A percentile compares a stretch with the other conserved stretches of the same genome.
Conservation (phyloP, 2,329 filamentous ascomycete species). For the Monosporascus cannonballus region DNA sequence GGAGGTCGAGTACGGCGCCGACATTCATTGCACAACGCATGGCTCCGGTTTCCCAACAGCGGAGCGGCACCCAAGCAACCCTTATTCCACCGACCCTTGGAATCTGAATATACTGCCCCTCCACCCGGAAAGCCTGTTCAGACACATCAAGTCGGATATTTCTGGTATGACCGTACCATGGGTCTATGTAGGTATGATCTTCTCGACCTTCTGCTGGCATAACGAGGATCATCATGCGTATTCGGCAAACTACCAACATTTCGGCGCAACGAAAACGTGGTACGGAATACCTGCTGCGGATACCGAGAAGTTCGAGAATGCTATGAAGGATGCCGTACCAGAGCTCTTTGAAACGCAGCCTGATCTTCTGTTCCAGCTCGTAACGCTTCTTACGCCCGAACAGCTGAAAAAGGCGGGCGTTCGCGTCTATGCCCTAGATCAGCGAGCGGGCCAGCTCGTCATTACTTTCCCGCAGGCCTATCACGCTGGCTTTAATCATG, state of each 20-base stretch:
- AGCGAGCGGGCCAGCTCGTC: conserved; percentile 91
- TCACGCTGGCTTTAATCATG: conserved; percentile 96
- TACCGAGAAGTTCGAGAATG: conserved; percentile 88
- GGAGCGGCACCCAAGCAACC: conserved; percentile 80
- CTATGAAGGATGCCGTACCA: conserved; percentile 91
- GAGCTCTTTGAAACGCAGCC: conserved; percentile 97
- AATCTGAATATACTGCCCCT: conserved; percentile 91
- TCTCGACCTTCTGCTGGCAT: conserved; percentile 99
- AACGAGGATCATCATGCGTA: conserved; percentile 98
- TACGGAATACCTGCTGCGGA: conserved; percentile 95
- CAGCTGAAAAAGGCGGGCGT: conserved; percentile 91
- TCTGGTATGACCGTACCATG: conserved; percentile 99
- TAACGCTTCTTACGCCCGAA: conserved; percentile 91
- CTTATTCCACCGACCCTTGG: conserved; percentile 88
- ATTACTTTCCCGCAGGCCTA: conserved; percentile 97
- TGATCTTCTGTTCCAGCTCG: conserved; percentile 90
- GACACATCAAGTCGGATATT: conserved; percentile 96
- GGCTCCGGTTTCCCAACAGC: conserved; percentile 95
- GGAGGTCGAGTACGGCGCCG: conserved; percentile 95
- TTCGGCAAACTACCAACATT: conserved; percentile 97
- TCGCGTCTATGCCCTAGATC: conserved; percentile 89
- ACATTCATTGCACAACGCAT: conserved; percentile 97
- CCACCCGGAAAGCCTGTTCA: conserved; percentile 85
- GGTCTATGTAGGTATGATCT: conserved; percentile 99
- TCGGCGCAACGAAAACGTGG: conserved; percentile 98